phyloP scores from a whole-genome alignment of 495 filamentous ascomycete species.

The Penicillium malachiteum region DNA sequence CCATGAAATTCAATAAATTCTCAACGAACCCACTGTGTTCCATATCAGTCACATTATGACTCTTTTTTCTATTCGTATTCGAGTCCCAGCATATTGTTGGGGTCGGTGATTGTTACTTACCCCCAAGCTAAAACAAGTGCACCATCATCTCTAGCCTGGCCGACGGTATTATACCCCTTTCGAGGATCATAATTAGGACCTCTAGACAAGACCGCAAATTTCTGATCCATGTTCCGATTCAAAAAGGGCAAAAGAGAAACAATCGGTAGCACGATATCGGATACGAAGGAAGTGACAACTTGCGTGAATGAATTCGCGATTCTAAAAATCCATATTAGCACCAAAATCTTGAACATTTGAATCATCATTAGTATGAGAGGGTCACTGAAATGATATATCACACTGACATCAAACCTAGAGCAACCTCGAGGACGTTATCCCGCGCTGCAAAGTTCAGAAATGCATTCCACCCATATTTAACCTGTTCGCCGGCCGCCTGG shows the following conservation, averaged over 20 bases:
- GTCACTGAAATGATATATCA: neutral
- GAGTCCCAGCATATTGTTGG: too few relatives aligned
- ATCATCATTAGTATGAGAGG: neutral
- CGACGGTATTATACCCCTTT: conserved; percentile 65
- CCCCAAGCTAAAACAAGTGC: conserved; percentile 72
- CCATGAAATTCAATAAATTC: conserved; percentile 62
- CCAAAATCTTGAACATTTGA: neutral
- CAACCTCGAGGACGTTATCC: conserved; percentile 75
- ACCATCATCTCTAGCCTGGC: conserved; percentile 66
- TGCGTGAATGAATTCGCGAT: conserved; percentile 71
- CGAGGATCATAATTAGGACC: conserved; percentile 50
- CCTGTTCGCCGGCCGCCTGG: conserved; percentile 32
- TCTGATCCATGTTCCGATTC: conserved; percentile 70
- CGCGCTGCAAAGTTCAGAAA: conserved; percentile 71
- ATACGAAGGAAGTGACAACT: conserved; percentile 70
- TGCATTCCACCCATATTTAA: conserved; percentile 52
- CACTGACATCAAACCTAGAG: conserved; percentile 70
- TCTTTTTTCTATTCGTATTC: neutral
- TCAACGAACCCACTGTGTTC: conserved; percentile 59
- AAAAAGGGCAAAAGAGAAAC: conserved; percentile 68
- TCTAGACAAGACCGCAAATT: conserved; percentile 63
- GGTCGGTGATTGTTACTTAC: conserved; percentile 32
- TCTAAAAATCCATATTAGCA: conserved; percentile 30
- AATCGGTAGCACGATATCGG: conserved; percentile 67
- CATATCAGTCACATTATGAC: neutral